Evolutionary conservation across 2,329 filamentous ascomycete genomes (phyloP).

Genomic region (Hawksworthiomyces lignivorus): DNA sequence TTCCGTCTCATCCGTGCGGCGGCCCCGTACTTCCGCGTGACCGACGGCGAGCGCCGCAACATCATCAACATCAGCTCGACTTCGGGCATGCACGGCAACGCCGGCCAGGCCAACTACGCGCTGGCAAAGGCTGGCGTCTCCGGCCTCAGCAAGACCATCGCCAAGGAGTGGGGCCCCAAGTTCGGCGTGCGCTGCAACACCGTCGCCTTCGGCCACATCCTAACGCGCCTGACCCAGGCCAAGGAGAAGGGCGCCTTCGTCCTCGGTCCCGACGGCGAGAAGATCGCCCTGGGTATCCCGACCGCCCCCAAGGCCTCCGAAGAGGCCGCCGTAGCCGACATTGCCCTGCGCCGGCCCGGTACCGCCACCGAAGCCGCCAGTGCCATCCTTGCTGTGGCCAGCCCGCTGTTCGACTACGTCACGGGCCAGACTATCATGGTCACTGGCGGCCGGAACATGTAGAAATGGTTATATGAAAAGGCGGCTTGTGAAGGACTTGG

Average conservation of each 20-base stretch:
- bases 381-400: conserved; percentile 68
- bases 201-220: conserved; percentile 75
- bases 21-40: conserved; percentile 80
- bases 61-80: conserved; percentile 82
- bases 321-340: conserved; percentile 52
- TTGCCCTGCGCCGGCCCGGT: conserved; percentile 69
- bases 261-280: conserved; percentile 65
- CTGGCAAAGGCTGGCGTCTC: conserved; percentile 77
- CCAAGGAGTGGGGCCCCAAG: conserved; percentile 81
- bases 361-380: conserved; percentile 74
- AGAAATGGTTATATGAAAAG: conserved; percentile 2
- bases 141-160: conserved; percentile 81
- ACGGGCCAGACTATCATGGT: conserved; percentile 82
- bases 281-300: conserved; percentile 68
- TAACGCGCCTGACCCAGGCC: conserved; percentile 70
- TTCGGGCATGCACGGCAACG: conserved; percentile 76
- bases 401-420: conserved; percentile 77
- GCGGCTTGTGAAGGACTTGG: too few relatives aligned
- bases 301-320: conserved; percentile 43
- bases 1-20: conserved; percentile 77
- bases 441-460: conserved; percentile 66
- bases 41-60: conserved; percentile 68
- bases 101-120: conserved; percentile 85
- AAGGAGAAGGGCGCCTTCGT: conserved; percentile 81
- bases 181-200: conserved; percentile 82